Conservation (phyloP, 768 basidiomycete species). For the Mycena polygramma region DNA sequence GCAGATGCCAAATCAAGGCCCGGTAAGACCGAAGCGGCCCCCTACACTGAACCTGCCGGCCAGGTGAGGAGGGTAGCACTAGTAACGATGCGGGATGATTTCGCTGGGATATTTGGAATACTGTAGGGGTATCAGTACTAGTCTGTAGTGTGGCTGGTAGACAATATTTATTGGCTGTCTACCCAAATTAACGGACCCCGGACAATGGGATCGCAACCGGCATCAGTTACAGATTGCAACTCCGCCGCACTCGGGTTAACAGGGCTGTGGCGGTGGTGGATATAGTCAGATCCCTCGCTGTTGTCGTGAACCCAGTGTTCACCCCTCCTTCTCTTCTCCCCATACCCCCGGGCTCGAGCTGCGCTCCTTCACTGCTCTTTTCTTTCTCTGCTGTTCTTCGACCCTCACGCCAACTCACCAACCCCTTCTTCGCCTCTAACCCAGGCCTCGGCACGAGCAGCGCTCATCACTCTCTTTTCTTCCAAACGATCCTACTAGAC, state of each 20-base stretch:
- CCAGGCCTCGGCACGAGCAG: conserved; percentile 40
- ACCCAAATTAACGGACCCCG: conserved; percentile 14
- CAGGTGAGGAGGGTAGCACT: conserved; percentile 11
- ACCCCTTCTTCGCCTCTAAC: conserved; percentile 36
- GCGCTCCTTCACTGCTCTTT: conserved; percentile 49
- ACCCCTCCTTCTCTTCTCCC: conserved; percentile 51
- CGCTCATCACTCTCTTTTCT: conserved; percentile 38
- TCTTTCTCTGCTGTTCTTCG: conserved; percentile 44
- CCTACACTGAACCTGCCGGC: conserved; percentile 23
- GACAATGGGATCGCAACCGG: conserved; percentile 21
- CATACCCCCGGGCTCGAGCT: conserved; percentile 52
- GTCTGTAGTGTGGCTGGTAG: neutral
- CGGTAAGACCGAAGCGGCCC: conserved; percentile 30
- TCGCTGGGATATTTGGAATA: neutral
- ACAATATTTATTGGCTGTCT: neutral
- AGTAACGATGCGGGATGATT: conserved; percentile 11
- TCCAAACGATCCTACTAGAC: conserved; percentile 29
- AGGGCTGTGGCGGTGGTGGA: conserved; percentile 20
- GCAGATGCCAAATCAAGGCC: conserved; percentile 27
- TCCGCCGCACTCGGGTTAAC: conserved; percentile 6
- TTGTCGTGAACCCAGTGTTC: conserved; percentile 48
- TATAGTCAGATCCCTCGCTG: conserved; percentile 35
- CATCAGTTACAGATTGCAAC: conserved; percentile 30
- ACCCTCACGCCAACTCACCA: conserved; percentile 40
- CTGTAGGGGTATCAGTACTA: neutral